Base-by-base conservation (phyloP, 2,329 filamentous ascomycete genomes). In the Aspergillus neotritici region DNA sequence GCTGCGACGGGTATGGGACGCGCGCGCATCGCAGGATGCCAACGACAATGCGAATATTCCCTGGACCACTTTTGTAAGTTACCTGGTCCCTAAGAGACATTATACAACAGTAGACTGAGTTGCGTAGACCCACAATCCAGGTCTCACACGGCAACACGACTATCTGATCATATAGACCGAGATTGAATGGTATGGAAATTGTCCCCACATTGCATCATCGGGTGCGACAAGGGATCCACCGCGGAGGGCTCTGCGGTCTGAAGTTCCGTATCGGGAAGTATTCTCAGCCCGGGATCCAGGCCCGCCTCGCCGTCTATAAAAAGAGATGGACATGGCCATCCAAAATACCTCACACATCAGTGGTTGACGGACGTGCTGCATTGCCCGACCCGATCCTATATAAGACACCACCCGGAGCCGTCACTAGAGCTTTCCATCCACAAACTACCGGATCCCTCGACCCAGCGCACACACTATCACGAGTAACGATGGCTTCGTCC, bases 61-160 rank as follows among this genome's bases (percentile, higher is more conserved):
- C 3, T 62, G 59, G 59, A 57, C 49, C 16, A 45, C 37, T 21
- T 61, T 60, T 49, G 59, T 62, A 49, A 50, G 59, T 56, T 10
- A 12, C 10, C n/a, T 28, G 6, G 2, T 31, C 0, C 3, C 15
- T 8, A 1, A 5, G n/a, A 4, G 9, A n/a, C 4, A 7, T 5
- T 12, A 9, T n/a, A 21, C 4, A 14, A 21, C 9, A 13, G 9
- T 12, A 5, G 14, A 31, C 44, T 48, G 14, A 29, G 3, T 25
- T 16, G 5, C 29, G 1, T 33, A 62, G 59, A 56, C 59, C 16
- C 51, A 54, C 7, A 52, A 40, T 6, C 44, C 58, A 1, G 49
- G 40, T 21, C 44, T 55, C 10, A 37, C 45, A 7, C 55, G 50
- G 9, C 58, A 58, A 15, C 58, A 62, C 41, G 59, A 62, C 31